A percentile compares a stretch with the other conserved stretches of the same genome.
phyloP scores from a whole-genome alignment of 2,329 filamentous ascomycete species.

The Talaromyces sp. region DNA sequence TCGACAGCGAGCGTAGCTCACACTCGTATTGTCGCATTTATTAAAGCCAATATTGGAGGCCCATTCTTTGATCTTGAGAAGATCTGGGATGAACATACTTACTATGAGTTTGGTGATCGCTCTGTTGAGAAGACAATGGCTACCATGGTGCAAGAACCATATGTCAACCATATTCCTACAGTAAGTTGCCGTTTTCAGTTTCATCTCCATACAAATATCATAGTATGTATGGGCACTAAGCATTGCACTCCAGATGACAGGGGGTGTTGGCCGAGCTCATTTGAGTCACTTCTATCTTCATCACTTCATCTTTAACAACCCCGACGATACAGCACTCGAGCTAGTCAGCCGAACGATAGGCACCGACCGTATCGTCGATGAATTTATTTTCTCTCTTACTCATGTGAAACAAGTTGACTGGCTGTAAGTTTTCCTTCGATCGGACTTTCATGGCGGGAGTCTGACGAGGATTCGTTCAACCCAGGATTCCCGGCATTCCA shows the following conservation, averaged over 20 bases:
- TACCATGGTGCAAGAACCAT: conserved; percentile 80
- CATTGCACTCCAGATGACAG: conserved; percentile 57
- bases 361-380: conserved; percentile 71
- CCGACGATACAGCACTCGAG: conserved; percentile 67
- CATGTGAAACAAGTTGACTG: conserved; percentile 67
- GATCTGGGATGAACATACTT: conserved; percentile 78
- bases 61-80: conserved; percentile 71
- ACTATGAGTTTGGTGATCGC: conserved; percentile 69
- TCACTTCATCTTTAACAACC: conserved; percentile 76
- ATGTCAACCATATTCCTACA: conserved; percentile 77
- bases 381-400: conserved; percentile 68
- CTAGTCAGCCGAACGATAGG: conserved; percentile 73
- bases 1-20: conserved; percentile 64
- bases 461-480: conserved; percentile 63
- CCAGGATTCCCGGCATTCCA: conserved; percentile 59
- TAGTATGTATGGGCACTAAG: neutral
- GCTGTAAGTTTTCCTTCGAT: conserved; percentile 56
- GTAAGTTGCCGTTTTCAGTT: conserved; percentile 68
- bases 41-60: conserved; percentile 65
- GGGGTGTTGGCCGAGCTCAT: conserved; percentile 66
- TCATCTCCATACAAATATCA: conserved; percentile 65
- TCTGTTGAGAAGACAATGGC: conserved; percentile 73
- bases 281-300: conserved; percentile 70
- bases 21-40: conserved; percentile 65
- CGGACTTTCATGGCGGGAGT: conserved; percentile 64